A percentile compares a stretch with the other conserved stretches of the same genome.
Evolutionary conservation across 2,329 filamentous ascomycete genomes (phyloP).

Genomic region (Epichloe coenophiala): DNA sequence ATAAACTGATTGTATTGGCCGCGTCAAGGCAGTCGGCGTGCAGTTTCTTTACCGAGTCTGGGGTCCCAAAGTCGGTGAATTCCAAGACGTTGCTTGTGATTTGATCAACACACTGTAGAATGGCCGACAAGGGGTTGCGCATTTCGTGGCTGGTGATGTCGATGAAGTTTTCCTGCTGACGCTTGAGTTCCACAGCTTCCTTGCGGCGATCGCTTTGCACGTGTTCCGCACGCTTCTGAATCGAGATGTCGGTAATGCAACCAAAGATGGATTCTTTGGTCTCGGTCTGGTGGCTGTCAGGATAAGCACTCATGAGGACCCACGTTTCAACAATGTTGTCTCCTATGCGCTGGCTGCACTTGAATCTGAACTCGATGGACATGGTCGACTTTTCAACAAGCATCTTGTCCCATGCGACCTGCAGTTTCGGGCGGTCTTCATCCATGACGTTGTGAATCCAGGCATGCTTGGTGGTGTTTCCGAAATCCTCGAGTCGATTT

Average conservation of each 20-base stretch:
- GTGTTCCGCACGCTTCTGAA: constrained; percentile 68
- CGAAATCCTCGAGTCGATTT: constrained; percentile 40
- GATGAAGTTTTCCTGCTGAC: constrained; percentile 57
- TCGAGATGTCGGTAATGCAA: constrained; percentile 71
- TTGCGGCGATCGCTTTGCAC: constrained; percentile 45
- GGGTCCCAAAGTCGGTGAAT: constrained; percentile 13
- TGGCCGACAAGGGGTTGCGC: constrained; percentile 63
- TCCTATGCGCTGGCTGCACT: constrained; percentile 47
- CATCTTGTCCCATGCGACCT: constrained; percentile 40
- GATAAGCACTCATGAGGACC: constrained; percentile 65
- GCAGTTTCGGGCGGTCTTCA: constrained; percentile 47
- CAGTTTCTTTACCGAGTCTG: constrained; percentile 32
- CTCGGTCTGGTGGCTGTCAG: constrained; percentile 50
- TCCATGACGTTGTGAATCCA: constrained; percentile 62
- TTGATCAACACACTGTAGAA: constrained; percentile 64
- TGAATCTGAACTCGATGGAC: constrained; percentile 63
- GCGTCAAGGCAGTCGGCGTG: constrained; percentile 51
- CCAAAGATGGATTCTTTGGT: constrained; percentile 62
- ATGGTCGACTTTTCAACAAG: constrained; percentile 47
- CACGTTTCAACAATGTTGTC: constrained; percentile 53
- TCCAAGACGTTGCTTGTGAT: constrained; percentile 39
- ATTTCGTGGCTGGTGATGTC: constrained; percentile 63
- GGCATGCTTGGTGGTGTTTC: constrained; percentile 25
- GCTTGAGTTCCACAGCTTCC: constrained; percentile 68
- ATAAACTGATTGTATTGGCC: constrained; percentile 64